Percentiles rank a stretch among this genome's conserved stretches.
Conservation (phyloP, 1,284 basidiomycete species). For the Lentinus polychrous region DNA sequence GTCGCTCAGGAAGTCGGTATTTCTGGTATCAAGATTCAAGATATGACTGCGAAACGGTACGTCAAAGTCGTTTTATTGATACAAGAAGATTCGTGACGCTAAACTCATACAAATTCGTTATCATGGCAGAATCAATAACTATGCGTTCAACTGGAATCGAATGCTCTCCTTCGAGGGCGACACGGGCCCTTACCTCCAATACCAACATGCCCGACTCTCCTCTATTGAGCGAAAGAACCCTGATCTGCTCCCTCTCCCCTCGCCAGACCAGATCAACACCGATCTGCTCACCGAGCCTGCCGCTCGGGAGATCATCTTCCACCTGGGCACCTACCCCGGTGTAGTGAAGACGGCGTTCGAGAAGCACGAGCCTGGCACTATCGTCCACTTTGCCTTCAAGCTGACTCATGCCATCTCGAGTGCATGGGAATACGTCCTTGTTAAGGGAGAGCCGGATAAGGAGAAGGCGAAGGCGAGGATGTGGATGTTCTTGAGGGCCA, state of each 20-base stretch:
- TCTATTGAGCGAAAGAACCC: slow-evolving; percentile 95
- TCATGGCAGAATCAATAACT: slow-evolving; percentile 82
- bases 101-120: slow-evolving; percentile 2
- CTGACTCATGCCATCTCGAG: slow-evolving; percentile 79
- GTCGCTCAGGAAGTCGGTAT: slow-evolving; percentile 88
- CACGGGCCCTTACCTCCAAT: slow-evolving; percentile 94
- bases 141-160: slow-evolving; percentile 91
- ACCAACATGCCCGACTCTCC: slow-evolving; percentile 91
- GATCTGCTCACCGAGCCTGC: slow-evolving; percentile 63
- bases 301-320: slow-evolving; percentile 82
- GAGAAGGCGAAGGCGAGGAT: slow-evolving; percentile 73
- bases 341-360: slow-evolving; percentile 81
- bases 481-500: slow-evolving; percentile 85
- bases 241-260: slow-evolving; percentile 74
- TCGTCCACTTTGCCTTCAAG: slow-evolving; percentile 77
- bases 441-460: slow-evolving; percentile 25
- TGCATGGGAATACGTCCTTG: slow-evolving; percentile 72
- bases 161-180: slow-evolving; percentile 98
- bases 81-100: background rate
- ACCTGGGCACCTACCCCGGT: slow-evolving; percentile 88
- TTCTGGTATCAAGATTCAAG: slow-evolving; percentile 97
- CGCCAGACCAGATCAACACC: slow-evolving; percentile 63
- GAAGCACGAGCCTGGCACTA: slow-evolving; percentile 85
- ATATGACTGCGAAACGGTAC: slow-evolving; percentile 91
- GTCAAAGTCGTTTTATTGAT: slow-evolving; percentile 14